Percentiles rank a stretch among this genome's conserved stretches.
These are phyloP conservation scores for Verticillium nonalfalfae DNA, from an alignment of 2,329 filamentous ascomycete genomes.

Conservation along the genomic window DNA sequence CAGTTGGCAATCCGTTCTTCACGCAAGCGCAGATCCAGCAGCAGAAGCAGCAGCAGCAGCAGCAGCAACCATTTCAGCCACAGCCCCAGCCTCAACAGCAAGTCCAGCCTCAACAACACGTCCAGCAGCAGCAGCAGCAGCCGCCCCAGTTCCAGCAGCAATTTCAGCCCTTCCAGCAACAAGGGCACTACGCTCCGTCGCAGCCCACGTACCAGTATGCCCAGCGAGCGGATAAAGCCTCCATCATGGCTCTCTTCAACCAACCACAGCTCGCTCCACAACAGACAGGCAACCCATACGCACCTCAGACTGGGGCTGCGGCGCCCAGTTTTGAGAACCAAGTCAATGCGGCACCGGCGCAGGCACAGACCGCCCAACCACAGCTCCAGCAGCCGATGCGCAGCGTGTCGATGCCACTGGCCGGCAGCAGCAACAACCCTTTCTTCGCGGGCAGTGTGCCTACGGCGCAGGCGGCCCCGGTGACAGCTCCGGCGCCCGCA, in stretches of 20 bases:
- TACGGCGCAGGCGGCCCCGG: conserved; percentile 8
- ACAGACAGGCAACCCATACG: conserved; percentile 9
- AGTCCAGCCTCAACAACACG: conserved; percentile 4
- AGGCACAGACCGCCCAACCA: conserved; percentile 17
- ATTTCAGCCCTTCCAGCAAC: conserved; percentile 17
- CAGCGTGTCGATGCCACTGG: conserved; percentile 24
- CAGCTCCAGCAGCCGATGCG: conserved; percentile 13
- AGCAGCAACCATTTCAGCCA: conserved; percentile 17
- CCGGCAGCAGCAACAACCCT: conserved; percentile 47
- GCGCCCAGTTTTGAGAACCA: conserved; percentile 15
- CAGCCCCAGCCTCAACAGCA: conserved; percentile 19
- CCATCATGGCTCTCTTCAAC: conserved; percentile 70
- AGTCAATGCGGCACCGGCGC: conserved; percentile 9
- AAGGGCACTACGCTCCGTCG: not conserved
- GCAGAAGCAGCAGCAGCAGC: conserved; percentile 15
- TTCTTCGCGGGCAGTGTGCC: conserved; percentile 35
- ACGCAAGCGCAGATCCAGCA: conserved; percentile 18
- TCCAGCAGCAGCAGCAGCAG: conserved; percentile 18
- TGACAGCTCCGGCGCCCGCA: conserved; percentile 14
- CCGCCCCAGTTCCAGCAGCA: conserved; percentile 16
- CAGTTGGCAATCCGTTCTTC: conserved; percentile 23
- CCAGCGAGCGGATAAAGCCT: conserved; percentile 58
- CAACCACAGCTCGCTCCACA: conserved; percentile 47
- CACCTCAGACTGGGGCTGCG: not conserved
- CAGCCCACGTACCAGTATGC: conserved; percentile 26